Evolutionary conservation across 148 eudicot genomes (phyloP), one percentile per base, ranked within the genome.

Genomic region (Vaccinium myrtillus): DNA sequence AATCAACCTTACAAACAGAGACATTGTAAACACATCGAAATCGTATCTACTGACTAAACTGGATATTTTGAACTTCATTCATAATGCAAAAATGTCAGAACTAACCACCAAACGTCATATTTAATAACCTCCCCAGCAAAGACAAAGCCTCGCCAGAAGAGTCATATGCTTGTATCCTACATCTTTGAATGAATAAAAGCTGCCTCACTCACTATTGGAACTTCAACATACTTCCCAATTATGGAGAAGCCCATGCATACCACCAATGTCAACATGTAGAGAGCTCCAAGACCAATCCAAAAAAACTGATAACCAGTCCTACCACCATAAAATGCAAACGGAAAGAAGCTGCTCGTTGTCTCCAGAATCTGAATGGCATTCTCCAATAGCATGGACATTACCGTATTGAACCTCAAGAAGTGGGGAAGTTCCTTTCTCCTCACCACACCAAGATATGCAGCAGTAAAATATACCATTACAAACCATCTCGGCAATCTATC

Each of bases 371-470:
- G 97, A 89, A 96, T 77, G 1, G 93, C 89, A 36, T 94, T 94
- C 91, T 93, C 96, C 4, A 96, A 87, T 61, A 96, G 83, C 98
- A 94, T 94, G 6, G 94, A 97, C 90, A 86, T 90, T 69, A 96
- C 93, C 53, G 93, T 95, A 83, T 96, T 96, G 87, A 96, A 96
- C 85, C 98, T 87, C 48, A 94, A 94, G 89, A 94, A 96, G 89
- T 94, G 99, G 16, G 99, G 95, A 95, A 94, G 91, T 83, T 93
- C 94, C 86, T 92, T 96, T 86, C 90, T 87, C 90, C 98, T 92
- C 78, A 96, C 98, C 1, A 94, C 78, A 61, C 90, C 93, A 4
- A 94, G 91, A 86, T 96, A 96, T 16, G 95, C 96, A 59, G 89
- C 83, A 10, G 92, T 87, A 87, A 94, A 92, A 85, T 93, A 93